phyloP scores from a whole-genome alignment of 208 protist genomes.

The Histomonas meleagridis region DNA sequence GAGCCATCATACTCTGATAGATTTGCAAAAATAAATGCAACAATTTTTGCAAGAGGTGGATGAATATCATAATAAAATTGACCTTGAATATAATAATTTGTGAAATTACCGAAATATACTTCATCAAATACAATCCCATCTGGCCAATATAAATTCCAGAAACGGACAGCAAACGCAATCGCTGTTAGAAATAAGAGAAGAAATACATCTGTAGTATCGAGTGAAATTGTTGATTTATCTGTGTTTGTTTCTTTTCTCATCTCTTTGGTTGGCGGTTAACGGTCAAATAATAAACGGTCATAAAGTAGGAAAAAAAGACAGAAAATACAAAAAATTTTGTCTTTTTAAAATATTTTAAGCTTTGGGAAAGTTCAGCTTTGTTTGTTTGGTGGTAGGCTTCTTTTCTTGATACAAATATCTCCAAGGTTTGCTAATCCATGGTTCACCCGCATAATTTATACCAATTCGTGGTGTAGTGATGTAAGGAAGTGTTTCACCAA shows the following conservation, averaged over 20 bases:
- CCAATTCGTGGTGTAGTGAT: neutral
- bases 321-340: too few species aligned
- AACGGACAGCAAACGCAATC: neutral
- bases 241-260: too few species aligned
- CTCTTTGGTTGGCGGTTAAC: too few species aligned
- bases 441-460: neutral
- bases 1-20: neutral
- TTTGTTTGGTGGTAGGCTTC: too few species aligned
- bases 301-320: too few species aligned
- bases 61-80: conserved; percentile 13
- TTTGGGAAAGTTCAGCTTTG: too few species aligned
- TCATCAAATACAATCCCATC: neutral
- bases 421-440: neutral
- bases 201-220: neutral
- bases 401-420: too few species aligned
- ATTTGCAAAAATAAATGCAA: neutral
- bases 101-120: conserved; percentile 31
- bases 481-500: neutral
- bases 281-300: too few species aligned
- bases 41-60: neutral
- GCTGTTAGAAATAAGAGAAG: neutral
- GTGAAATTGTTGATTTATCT: too few species aligned
- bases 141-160: neutral
- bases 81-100: neutral
- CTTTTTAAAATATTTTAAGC: too few species aligned